Conservation (phyloP, 2,329 filamentous ascomycete species). For the Pyrenophora teres region DNA sequence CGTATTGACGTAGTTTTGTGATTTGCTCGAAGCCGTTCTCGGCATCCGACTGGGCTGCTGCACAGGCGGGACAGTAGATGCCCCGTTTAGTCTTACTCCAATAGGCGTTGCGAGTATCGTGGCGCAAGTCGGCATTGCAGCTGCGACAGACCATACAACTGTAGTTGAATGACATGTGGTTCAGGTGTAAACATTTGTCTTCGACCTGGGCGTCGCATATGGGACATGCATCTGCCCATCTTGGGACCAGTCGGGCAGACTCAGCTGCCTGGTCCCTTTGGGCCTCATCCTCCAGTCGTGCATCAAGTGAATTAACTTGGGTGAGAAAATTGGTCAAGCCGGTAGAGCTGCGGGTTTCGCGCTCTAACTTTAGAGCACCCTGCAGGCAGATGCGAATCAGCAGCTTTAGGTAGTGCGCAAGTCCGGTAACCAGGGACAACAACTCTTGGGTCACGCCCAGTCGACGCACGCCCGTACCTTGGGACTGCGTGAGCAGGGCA, state of each 20-base stretch:
- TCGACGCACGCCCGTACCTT: slow-evolving; percentile 86
- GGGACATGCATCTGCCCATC: slow-evolving; percentile 73
- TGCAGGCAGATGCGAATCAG: slow-evolving; percentile 96
- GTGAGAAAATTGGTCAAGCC: slow-evolving; percentile 83
- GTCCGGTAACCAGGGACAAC: slow-evolving; percentile 92
- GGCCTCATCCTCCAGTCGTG: slow-evolving; percentile 43
- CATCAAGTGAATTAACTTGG: slow-evolving; percentile 81
- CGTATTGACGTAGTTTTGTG: slow-evolving; percentile 89
- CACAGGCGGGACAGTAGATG: slow-evolving; percentile 73
- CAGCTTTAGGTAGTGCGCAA: slow-evolving; percentile 96
- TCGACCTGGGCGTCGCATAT: slow-evolving; percentile 87
- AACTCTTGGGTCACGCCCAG: slow-evolving; percentile 96
- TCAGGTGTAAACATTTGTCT: slow-evolving; percentile 82
- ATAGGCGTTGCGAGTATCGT: slow-evolving; percentile 69
- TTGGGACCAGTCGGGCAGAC: slow-evolving; percentile 50
- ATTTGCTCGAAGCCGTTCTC: slow-evolving; percentile 72
- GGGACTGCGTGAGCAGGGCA: slow-evolving; percentile 88
- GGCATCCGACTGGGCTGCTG: slow-evolving; percentile 60
- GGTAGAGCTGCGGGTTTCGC: slow-evolving; percentile 74
- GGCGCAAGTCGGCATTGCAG: slow-evolving; percentile 75
- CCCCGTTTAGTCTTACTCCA: slow-evolving; percentile 71
- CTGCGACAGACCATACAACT: slow-evolving; percentile 72
- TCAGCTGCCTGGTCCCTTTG: slow-evolving; percentile 49
- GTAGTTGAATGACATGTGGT: slow-evolving; percentile 81
- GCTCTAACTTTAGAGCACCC: slow-evolving; percentile 86